Evolutionary conservation across 768 basidiomycete species (phyloP).

Genomic region (Flagelloscypha sp.): DNA sequence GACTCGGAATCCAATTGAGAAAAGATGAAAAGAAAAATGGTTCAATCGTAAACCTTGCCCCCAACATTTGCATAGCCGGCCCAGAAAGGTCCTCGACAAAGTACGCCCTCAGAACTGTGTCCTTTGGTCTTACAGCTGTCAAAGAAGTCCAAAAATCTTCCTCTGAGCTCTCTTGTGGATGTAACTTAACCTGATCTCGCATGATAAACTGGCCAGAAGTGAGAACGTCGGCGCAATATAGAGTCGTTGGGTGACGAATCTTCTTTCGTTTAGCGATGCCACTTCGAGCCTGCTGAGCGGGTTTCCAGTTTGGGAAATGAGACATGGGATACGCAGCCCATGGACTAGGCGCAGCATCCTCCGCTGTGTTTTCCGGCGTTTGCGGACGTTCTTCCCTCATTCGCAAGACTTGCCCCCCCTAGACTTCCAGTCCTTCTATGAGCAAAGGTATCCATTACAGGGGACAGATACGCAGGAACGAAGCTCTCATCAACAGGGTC

Average conservation of each 20-base stretch:
- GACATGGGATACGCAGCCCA: slow-evolving; percentile 50
- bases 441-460: too few species aligned
- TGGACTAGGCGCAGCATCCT: too few species aligned
- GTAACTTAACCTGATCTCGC: slow-evolving; percentile 12
- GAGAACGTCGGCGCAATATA: slow-evolving; percentile 30
- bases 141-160: slow-evolving; percentile 26
- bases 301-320: slow-evolving; percentile 50
- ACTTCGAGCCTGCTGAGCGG: slow-evolving; percentile 32
- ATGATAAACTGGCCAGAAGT: slow-evolving; percentile 26
- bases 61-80: slow-evolving; percentile 47
- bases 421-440: too few species aligned
- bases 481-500: too few species aligned
- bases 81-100: slow-evolving; percentile 45
- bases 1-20: slow-evolving; percentile 59
- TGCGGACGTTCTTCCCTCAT: too few species aligned
- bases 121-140: slow-evolving; percentile 23
- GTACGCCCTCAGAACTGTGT: slow-evolving; percentile 37
- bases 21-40: slow-evolving; percentile 62
- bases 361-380: too few species aligned
- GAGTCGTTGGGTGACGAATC: slow-evolving; percentile 21
- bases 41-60: slow-evolving; percentile 49
- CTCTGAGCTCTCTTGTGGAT: slow-evolving; percentile 17
- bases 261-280: slow-evolving; percentile 22
- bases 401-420: too few species aligned
- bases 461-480: too few species aligned